Evolutionary conservation across 2,329 filamentous ascomycete genomes (phyloP), one percentile per base, ranked within the genome.

Genomic region (Claviceps humidiphila): DNA sequence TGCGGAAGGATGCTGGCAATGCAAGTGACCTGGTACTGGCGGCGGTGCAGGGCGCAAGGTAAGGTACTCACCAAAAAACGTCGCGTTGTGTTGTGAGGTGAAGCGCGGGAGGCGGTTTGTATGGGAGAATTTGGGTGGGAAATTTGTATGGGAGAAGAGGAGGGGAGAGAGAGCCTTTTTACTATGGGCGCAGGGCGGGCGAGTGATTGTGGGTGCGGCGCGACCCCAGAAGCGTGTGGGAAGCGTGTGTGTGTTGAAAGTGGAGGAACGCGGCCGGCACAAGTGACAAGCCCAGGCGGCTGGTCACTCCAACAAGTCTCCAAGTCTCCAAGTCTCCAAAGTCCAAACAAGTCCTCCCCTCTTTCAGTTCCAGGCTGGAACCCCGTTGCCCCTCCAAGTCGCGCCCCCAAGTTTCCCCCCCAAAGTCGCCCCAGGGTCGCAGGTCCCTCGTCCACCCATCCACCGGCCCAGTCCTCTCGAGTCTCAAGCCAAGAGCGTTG

Each of bases 121-220:
- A 73, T 74, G 72, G 68, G 71, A 73, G 64, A 67, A 67, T 72
- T 76, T 75, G 65, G 70, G 68, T 75, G 74, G 70, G 71, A 73
- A 70, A 71, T 74, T 77, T 80, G 77, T 79, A 78, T 80, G 76
- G 73, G 75, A 77, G 71, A 74, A 74, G 74, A 76, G 73, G 74
- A 71, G 65, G 68, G 41, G 41, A 43, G 61, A 71, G 72, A 71
- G 53, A 71, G 72, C 75, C 75, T 80, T 81, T 81, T 81, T 79
- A 80, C 76, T 78, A 76, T 76, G 76, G 73, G 74, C 50, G 53
- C 41, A 43, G 26, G 53, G 50, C 47, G 50, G 50, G 53, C 68
- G 74, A 74, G 74, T 80, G 76, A 79, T 80, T 80, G 75, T 70
- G 75, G 70, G 74, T 65, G 68, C 64, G 65, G 62, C 49, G 50